These are phyloP conservation scores for Cryphonectria radicalis DNA, from an alignment of 2,329 filamentous ascomycete species.

Conservation along the genomic window DNA sequence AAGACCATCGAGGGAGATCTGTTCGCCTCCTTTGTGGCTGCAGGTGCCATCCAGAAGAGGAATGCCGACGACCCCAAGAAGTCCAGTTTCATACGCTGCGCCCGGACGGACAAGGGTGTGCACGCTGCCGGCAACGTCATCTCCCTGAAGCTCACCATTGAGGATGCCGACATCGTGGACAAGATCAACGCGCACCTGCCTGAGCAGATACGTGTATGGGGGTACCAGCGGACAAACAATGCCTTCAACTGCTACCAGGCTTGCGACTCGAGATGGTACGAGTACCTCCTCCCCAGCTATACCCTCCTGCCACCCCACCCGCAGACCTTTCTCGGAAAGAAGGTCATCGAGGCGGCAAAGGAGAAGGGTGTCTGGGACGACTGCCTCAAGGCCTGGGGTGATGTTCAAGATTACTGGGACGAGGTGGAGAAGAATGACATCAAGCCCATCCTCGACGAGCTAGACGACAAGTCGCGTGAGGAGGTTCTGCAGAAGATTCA, in stretches of 20 bases:
- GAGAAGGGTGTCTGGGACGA: constrained; percentile 73
- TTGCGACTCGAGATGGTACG: constrained; percentile 95
- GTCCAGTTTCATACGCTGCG: constrained; percentile 90
- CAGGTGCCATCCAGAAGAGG: constrained; percentile 92
- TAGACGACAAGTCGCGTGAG: constrained; percentile 67
- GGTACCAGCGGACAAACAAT: constrained; percentile 85
- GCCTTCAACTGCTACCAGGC: constrained; percentile 93
- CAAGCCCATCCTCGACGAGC: constrained; percentile 65
- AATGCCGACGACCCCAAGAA: constrained; percentile 98
- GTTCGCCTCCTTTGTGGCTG: constrained; percentile 87
- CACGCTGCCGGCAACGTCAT: constrained; percentile 96
- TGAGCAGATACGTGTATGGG: constrained; percentile 93
- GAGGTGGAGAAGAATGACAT: constrained; percentile 81
- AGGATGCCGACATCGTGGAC: constrained; percentile 83
- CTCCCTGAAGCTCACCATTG: constrained; percentile 92
- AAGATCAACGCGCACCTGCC: constrained; percentile 89
- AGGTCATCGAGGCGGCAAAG: constrained; percentile 77
- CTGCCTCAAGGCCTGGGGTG: constrained; percentile 71
- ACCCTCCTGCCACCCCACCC: constrained; percentile 92
- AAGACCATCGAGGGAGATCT: constrained; percentile 97
- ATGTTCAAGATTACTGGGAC: constrained; percentile 82
- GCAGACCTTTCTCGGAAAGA: constrained; percentile 81
- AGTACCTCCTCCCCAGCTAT: constrained; percentile 94
- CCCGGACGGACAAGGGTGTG: constrained; percentile 95
- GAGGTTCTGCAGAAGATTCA: constrained; percentile 68